A percentile compares a stretch with the other conserved stretches of the same genome.
Evolutionary conservation across 2,329 filamentous ascomycete genomes (phyloP).

Genomic region (Ciborinia camelliae): DNA sequence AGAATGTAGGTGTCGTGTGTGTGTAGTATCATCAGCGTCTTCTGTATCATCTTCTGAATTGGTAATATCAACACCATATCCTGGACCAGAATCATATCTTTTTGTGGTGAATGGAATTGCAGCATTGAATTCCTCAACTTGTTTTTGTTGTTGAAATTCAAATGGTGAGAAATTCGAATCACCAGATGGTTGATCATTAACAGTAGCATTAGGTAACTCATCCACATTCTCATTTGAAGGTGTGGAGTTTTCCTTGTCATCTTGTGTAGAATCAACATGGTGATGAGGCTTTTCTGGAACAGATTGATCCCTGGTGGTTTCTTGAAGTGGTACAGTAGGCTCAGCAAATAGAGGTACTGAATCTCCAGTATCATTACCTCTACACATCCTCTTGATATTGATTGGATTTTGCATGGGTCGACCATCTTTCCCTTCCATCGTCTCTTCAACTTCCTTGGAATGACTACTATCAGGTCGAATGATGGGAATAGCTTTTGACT

Average conservation of each 20-base stretch:
- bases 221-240: slow-evolving; percentile 25
- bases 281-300: slow-evolving; percentile 33
- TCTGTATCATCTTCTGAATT: slow-evolving; percentile 32
- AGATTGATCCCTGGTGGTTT: slow-evolving; percentile 36
- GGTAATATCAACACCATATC: slow-evolving; percentile 32
- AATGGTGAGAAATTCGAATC: slow-evolving; percentile 57
- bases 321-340: slow-evolving; percentile 42
- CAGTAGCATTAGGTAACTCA: slow-evolving; percentile 27
- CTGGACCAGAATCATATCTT: slow-evolving; percentile 31
- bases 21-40: slow-evolving; percentile 21
- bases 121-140: slow-evolving; percentile 40
- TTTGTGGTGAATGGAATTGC: slow-evolving; percentile 33
- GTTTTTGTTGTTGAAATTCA: slow-evolving; percentile 51
- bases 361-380: slow-evolving; percentile 62
- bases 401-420: slow-evolving; percentile 61
- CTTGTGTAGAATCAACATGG: slow-evolving; percentile 19
- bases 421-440: slow-evolving; percentile 56
- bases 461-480: slow-evolving; percentile 59
- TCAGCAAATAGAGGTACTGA: slow-evolving; percentile 73
- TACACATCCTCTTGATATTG: slow-evolving; percentile 72
- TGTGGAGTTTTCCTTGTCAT: slow-evolving; percentile 37
- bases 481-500: slow-evolving; percentile 82
- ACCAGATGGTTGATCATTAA: slow-evolving; percentile 44
- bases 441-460: slow-evolving; percentile 41
- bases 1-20: slow-evolving; percentile 1